Evolutionary conservation across 306 rosid genomes (phyloP).

Genomic region (Vigna nakashimae): DNA sequence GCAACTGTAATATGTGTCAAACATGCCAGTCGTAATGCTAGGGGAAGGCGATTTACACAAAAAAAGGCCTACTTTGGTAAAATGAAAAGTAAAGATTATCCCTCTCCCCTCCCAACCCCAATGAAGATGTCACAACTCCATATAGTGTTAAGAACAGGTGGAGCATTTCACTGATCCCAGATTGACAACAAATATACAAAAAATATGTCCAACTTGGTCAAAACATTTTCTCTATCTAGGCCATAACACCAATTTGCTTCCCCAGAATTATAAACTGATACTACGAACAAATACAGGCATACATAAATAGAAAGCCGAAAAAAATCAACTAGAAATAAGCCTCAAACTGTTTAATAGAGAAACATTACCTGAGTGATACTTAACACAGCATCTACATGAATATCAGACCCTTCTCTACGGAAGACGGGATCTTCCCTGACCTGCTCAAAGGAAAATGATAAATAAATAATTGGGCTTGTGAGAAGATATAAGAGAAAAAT

Average conservation of each 20-base stretch:
- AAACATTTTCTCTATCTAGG: neutral
- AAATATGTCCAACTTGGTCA: neutral
- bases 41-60: too few species aligned
- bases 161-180: neutral
- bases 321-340: neutral
- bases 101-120: neutral
- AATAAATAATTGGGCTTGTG: neutral
- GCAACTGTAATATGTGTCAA: neutral
- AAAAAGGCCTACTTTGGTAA: neutral
- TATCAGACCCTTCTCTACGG: conserved; percentile 88
- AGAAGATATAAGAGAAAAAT: neutral
- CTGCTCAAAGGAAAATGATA: conserved; percentile 46
- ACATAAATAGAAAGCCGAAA: neutral
- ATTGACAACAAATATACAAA: neutral
- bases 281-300: conserved; percentile 1
- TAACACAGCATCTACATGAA: conserved; percentile 85
- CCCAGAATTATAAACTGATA: conserved; percentile 23
- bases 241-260: conserved; percentile 15
- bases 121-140: neutral
- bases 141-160: neutral
- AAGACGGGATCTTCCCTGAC: conserved; percentile 94
- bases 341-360: conserved; percentile 11
- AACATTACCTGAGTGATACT: conserved; percentile 82
- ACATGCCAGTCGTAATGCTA: neutral
- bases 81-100: neutral